These are phyloP conservation scores for Candida ficus DNA, from an alignment of 805 yeast species.

Conservation along the genomic window DNA sequence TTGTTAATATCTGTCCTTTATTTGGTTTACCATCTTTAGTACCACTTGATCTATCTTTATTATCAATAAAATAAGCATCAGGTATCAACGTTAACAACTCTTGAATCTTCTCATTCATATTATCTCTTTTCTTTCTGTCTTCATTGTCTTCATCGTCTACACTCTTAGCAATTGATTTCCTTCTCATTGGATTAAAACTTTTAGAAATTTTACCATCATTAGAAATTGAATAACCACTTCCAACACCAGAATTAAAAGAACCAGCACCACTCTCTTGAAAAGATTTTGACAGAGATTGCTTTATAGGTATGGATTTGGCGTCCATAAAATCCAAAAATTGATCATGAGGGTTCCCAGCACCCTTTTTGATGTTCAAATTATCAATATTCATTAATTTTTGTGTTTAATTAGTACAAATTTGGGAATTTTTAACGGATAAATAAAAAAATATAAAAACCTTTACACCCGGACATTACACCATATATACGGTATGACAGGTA, in stretches of 20 bases:
- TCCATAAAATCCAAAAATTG: conserved; percentile 11
- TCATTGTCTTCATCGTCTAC: conserved; percentile 27
- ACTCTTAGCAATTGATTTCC: conserved; percentile 14
- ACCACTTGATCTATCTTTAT: conserved; percentile 45
- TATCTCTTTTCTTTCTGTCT: conserved; percentile 48
- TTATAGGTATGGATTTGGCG: conserved; percentile 21
- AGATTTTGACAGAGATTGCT: conserved; percentile 21
- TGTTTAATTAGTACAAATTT: too few relatives aligned
- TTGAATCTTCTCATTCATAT: conserved; percentile 53
- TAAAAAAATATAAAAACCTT: too few relatives aligned
- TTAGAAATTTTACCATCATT: conserved; percentile 20
- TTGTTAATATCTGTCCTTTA: conserved; percentile 75
- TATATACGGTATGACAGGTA: too few relatives aligned
- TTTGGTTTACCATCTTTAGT: conserved; percentile 83
- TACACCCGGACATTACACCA: too few relatives aligned
- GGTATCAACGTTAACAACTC: conserved; percentile 44
- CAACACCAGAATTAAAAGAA: background rate
- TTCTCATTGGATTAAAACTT: conserved; percentile 11
- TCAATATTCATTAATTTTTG: background rate
- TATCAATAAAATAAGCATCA: conserved; percentile 38
- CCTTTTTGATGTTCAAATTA: conserved; percentile 6
- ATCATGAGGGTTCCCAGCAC: conserved; percentile 5
- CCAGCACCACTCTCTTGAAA: conserved; percentile 15
- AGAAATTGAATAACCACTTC: conserved; percentile 5
- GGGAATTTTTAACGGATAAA: too few relatives aligned